Evolutionary conservation across 768 basidiomycete genomes (phyloP).

Genomic region (Suillus decipiens): DNA sequence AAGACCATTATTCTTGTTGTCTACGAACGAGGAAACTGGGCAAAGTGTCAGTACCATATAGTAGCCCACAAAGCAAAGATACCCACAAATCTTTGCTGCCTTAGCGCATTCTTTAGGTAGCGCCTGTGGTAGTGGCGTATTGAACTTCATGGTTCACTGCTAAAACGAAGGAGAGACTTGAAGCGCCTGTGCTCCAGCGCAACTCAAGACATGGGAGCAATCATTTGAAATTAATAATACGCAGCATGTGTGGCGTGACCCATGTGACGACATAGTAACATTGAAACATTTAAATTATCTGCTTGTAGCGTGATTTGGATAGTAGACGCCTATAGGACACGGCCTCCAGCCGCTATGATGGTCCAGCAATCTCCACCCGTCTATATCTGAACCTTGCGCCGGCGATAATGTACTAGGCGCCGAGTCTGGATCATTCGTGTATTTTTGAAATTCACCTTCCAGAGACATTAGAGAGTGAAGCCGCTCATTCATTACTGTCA

Average conservation of each 20-base stretch:
- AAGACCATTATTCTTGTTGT: slow-evolving; percentile 76
- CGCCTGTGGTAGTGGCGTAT: slow-evolving; percentile 49
- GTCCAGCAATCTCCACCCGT: slow-evolving; percentile 58
- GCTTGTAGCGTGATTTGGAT: neutral
- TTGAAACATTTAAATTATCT: neutral
- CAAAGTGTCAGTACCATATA: slow-evolving; percentile 9
- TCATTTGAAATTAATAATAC: neutral
- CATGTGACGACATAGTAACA: neutral
- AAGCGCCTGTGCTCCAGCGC: slow-evolving; percentile 5
- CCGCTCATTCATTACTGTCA: slow-evolving; percentile 58
- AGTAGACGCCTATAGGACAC: slow-evolving; percentile 67
- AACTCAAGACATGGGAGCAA: slow-evolving; percentile 4
- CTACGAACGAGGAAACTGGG: slow-evolving; percentile 83
- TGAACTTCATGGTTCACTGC: slow-evolving; percentile 44
- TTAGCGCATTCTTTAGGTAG: slow-evolving; percentile 85
- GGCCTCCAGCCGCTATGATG: slow-evolving; percentile 53
- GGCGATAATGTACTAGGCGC: neutral
- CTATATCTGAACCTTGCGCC: slow-evolving; percentile 9
- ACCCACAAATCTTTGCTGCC: slow-evolving; percentile 83
- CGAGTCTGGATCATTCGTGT: slow-evolving; percentile 5
- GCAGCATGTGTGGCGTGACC: slow-evolving; percentile 30
- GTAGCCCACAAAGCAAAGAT: neutral
- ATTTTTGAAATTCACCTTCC: slow-evolving; percentile 14
- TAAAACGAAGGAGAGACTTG: neutral
- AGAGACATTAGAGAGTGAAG: slow-evolving; percentile 39